phyloP scores from a whole-genome alignment of 2,329 filamentous ascomycete genomes.

The Tolypocladium album region DNA sequence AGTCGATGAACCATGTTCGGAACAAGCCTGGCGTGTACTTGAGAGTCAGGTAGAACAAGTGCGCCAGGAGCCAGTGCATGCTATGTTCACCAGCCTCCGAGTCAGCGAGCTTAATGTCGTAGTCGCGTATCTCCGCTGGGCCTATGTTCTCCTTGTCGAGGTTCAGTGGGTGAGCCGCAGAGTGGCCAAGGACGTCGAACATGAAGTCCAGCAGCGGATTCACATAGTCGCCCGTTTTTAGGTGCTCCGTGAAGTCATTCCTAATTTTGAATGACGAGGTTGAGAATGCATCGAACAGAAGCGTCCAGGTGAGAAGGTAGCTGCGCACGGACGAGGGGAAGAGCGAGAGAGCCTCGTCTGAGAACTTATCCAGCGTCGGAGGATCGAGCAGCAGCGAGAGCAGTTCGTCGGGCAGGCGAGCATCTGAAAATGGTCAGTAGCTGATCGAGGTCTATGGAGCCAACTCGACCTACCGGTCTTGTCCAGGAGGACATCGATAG shows the following conservation, averaged over 20 bases:
- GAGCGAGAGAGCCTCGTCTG: slow-evolving; percentile 52
- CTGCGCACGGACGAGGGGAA: slow-evolving; percentile 63
- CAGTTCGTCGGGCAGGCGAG: slow-evolving; percentile 71
- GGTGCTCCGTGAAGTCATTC: slow-evolving; percentile 65
- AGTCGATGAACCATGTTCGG: slow-evolving; percentile 75
- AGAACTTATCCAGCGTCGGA: slow-evolving; percentile 58
- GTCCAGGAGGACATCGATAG: slow-evolving; percentile 64
- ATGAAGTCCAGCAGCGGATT: slow-evolving; percentile 63
- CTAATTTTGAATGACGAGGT: slow-evolving; percentile 74
- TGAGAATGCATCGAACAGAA: slow-evolving; percentile 78
- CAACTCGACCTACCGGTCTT: slow-evolving; percentile 40
- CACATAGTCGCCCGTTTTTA: slow-evolving; percentile 65
- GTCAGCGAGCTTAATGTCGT: slow-evolving; percentile 40
- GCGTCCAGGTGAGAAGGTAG: slow-evolving; percentile 81
- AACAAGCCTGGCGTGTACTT: slow-evolving; percentile 69
- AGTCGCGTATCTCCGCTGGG: slow-evolving; percentile 41
- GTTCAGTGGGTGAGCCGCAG: slow-evolving; percentile 60
- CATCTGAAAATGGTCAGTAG: slow-evolving; percentile 26
- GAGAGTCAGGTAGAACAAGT: slow-evolving; percentile 76
- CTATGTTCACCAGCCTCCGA: slow-evolving; percentile 58
- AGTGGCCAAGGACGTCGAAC: slow-evolving; percentile 77
- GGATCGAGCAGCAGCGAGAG: slow-evolving; percentile 73
- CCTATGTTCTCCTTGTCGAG: slow-evolving; percentile 58
- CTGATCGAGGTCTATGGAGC: background rate
- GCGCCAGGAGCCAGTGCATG: slow-evolving; percentile 72